phyloP scores from a whole-genome alignment of 192 early-diverging fungal genomes.

The Dissophora globulifera region DNA sequence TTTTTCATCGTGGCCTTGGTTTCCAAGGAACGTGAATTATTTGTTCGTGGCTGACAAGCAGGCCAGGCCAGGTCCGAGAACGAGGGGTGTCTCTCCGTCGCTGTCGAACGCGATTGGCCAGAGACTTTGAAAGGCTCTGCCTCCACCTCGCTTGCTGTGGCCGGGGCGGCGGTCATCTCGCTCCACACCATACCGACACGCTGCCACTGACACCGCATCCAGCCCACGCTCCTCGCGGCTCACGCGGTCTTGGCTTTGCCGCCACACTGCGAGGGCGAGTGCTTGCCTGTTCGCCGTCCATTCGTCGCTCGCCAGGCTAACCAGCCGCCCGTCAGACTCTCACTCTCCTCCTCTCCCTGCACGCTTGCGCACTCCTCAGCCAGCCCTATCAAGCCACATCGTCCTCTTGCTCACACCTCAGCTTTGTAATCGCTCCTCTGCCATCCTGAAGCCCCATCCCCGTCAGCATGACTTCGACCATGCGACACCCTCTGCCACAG shows the following conservation, averaged over 20 bases:
- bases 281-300: no score
- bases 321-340: no score
- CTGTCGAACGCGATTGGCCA: slow-evolving; percentile 3
- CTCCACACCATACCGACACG: not conserved
- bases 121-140: not conserved
- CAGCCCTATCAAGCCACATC: not conserved
- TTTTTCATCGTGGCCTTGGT: no score
- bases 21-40: no score
- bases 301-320: no score
- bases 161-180: no score
- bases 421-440: not conserved
- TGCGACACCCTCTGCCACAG: slow-evolving; percentile 22
- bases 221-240: no score
- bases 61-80: not conserved
- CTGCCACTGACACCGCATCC: no score
- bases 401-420: not conserved
- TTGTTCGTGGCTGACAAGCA: no score
- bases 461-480: slow-evolving; percentile 32
- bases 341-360: not conserved
- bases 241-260: no score
- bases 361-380: no score
- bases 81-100: not conserved
- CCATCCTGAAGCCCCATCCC: not conserved
- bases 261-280: no score
- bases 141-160: not conserved